phyloP scores from a whole-genome alignment of 805 yeast genomes.

The Danielozyma ontarioensis region DNA sequence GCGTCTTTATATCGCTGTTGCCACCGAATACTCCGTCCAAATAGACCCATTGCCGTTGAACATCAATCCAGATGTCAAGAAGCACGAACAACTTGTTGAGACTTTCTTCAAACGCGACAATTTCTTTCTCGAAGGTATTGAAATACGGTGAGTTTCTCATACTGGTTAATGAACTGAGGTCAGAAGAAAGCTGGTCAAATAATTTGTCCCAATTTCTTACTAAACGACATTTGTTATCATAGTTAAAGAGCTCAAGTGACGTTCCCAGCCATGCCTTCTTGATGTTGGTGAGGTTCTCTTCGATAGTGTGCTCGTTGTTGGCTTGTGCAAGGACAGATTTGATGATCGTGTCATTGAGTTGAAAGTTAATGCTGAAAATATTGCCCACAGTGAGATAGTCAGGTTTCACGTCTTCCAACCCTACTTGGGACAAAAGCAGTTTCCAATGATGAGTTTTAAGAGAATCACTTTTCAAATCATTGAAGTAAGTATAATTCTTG shows the following conservation, averaged over 20 bases:
- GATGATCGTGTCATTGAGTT: slow-evolving; percentile 40
- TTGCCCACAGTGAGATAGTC: slow-evolving; percentile 46
- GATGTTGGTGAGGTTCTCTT: slow-evolving; percentile 48
- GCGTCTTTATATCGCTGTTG: slow-evolving; percentile 50
- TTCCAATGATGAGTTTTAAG: slow-evolving; percentile 69
- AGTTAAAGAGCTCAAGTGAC: slow-evolving; percentile 50
- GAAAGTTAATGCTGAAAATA: slow-evolving; percentile 54
- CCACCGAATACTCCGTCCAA: slow-evolving; percentile 71
- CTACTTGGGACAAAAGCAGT: slow-evolving; percentile 33
- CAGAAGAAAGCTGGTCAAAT: slow-evolving; percentile 54
- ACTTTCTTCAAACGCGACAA: slow-evolving; percentile 49
- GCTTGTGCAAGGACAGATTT: slow-evolving; percentile 56
- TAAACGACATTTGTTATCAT: slow-evolving; percentile 46
- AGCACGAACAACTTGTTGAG: slow-evolving; percentile 47
- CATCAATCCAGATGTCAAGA: slow-evolving; percentile 72
- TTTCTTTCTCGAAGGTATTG: slow-evolving; percentile 54
- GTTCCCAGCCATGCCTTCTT: slow-evolving; percentile 50
- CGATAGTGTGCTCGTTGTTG: slow-evolving; percentile 63
- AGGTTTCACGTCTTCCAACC: slow-evolving; percentile 11
- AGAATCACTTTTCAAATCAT: slow-evolving; percentile 49
- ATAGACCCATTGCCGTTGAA: slow-evolving; percentile 86
- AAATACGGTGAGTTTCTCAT: slow-evolving; percentile 69
- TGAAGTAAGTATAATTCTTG: slow-evolving; percentile 32
- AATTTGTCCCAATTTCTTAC: slow-evolving; percentile 65
- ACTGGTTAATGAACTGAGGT: slow-evolving; percentile 56